Evolutionary conservation across 2,329 filamentous ascomycete genomes (phyloP), one percentile per base, ranked within the genome.

Genomic region (Alternaria gaisen): DNA sequence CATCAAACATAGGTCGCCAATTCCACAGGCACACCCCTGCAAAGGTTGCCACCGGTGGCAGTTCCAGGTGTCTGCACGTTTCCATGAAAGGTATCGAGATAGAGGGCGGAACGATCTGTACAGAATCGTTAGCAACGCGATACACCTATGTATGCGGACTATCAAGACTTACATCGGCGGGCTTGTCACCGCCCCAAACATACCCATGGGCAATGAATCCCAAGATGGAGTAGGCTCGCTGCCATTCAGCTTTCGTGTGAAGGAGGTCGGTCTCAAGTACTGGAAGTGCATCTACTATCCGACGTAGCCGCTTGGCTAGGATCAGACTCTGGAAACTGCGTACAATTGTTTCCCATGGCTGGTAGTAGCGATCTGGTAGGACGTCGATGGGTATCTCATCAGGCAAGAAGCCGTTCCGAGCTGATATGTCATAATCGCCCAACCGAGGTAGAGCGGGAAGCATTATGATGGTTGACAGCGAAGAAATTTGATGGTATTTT

Each of bases 21-120:
- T 99, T 99, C 95, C 95, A 99, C 26, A 99, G 85, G 67, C 92
- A 94, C 4, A 97, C 84, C 8, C 91, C 92, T 7, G 95, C 93
- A 77, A 97, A 99, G 18, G 94, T 97, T 48, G 94, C 95, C 28
- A 99, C 94, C 1, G 94, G 92, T 7, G 92, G 94, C 26, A 99
- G 84, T 73, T 98, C 92, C 18, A 99, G 87, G 63, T 88, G 88
- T 44, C 86, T 83, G 69, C 92, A 94, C 47, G 96, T 86, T 66
- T 89, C 82, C 53, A 97, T 84, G 67, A 98, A 86, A 0, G 95
- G 95, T 30, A 94, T 86, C 6, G 94, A 92, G 65, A 99, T 88
- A 60, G 92, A 84, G 26, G 91, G 88, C 47, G 95, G 95, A 53
- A 99, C 83, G 71, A 81, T 82, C 82, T 89, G 66, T 36, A 47